Base-by-base conservation (phyloP, 208 protist genomes). In the Wallacemonas sp. region DNA sequence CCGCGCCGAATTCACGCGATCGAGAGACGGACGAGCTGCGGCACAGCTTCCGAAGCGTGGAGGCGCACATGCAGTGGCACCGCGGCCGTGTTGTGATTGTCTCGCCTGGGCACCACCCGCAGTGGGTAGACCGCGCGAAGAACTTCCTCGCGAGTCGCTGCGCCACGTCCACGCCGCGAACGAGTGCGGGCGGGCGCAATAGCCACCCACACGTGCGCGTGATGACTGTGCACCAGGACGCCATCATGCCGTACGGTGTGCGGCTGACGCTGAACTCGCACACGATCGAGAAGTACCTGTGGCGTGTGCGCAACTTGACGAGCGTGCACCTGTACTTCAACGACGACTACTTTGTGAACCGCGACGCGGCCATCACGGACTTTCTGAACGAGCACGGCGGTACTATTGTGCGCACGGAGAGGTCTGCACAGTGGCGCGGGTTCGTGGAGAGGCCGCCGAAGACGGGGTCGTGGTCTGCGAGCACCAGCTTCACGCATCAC, bases 61-160 rank as follows among this genome's bases (percentile, higher is more conserved):
- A 98, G 78, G 72, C 81, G 64, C 86, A 91, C 79, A 88, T 97
- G 24, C 91, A 75, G 30, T 98, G 97, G 97, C 82, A 98, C 41
- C 55, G 61, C n/a, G 84, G 84, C 17, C 75, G 93, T 46, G 70
- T 97, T 53, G 66, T 98, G n/a, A 73, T 99, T 56, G 94, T 98
- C n/a, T 98, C 97, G 14, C 98, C 98, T 46, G 95, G 96, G 30
- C 97, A 98, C 79, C 70, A 96, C 39, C 91, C 94, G 27, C 62
- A 54, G 56, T 98, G 96, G 94, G 54, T 97, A 39, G 81, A 97
- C 72, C 41, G 75, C 27, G 73, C 77, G 46, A 75, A 71, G 51
- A 79, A 82, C 72, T 90, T 90, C 64, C 62, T 90, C 17, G 56
- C 61, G 8, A 71, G 75, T 4, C 31, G 62, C 45, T 84, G 70